Conservation (phyloP, 2,329 filamentous ascomycete genomes). For the Aspergillus hiratsukae region DNA sequence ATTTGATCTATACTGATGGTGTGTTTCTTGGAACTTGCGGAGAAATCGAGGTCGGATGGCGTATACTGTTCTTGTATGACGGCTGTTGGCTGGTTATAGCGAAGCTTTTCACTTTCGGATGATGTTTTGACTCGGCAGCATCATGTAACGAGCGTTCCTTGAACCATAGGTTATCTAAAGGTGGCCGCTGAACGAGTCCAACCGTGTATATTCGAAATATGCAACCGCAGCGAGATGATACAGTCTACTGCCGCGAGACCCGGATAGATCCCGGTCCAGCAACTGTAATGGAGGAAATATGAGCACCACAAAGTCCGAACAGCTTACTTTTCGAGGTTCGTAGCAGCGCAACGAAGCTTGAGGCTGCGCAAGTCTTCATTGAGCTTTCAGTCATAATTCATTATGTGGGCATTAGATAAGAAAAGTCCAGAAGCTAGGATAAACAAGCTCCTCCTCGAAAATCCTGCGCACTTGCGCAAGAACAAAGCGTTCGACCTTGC, state of each 20-base stretch:
- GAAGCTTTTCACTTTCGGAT: background rate
- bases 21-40: background rate
- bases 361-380: background rate
- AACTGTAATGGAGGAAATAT: background rate
- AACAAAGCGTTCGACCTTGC: constrained; percentile 97
- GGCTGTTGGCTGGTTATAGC: background rate
- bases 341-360: background rate
- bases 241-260: background rate
- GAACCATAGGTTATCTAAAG: background rate
- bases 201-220: background rate
- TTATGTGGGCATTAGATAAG: constrained; percentile 56
- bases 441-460: constrained; percentile 98
- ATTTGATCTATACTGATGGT: background rate
- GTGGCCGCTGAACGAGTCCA: background rate
- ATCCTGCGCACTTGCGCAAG: constrained; percentile 94
- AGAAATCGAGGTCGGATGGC: background rate
- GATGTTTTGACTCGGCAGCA: background rate
- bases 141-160: background rate
- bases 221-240: too few species aligned
- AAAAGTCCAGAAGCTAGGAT: constrained; percentile 98
- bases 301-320: background rate
- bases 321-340: background rate
- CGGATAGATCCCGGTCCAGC: background rate
- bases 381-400: background rate
- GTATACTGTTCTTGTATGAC: background rate